Base-by-base conservation (phyloP, 768 basidiomycete species). In the Tricholoma terreum region DNA sequence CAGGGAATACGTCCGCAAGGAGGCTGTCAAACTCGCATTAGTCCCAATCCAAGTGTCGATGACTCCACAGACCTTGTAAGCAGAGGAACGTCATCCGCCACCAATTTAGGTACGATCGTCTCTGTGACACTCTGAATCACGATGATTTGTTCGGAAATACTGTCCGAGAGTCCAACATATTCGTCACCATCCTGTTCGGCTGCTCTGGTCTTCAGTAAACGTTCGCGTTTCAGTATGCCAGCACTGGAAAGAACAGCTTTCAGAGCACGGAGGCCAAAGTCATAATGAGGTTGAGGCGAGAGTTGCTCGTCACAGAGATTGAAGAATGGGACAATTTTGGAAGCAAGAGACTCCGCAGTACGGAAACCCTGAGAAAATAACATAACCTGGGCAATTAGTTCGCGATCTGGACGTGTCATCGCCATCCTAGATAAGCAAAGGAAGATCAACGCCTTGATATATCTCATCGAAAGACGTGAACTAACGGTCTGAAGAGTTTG, bases 321-420 rank as follows among this genome's bases (percentile, higher is more conserved):
- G 83, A 99, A 99, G 80, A 99, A 98, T 0, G 97, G 97, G 10
- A 99, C 97, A 57, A 98, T 92, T 74, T 98, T 98, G 55, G 93
- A 93, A 1, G 97, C 97, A n/a, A 99, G 83, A 0, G 86, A 89
- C 73, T 99, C 97, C 6, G 97, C 97, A 11, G 94, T 94, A 36
- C 97, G 86, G 85, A 98, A 99, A 60, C 97, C 97, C 77, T 98
- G 97, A 17, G 97, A 98, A 78, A 98, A 98, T 46, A 99, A 78
- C 92, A 98, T 94, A 70, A 99, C 97, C 75, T 99, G 97, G 3
- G 97, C 97, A 66, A 99, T 99, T 49, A 99, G 87, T 71, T 99
- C 96, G 58, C 94, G 87, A 71, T 98, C 97, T 22, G 97, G 97
- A 51, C 93, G 86, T 6, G 97, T 97, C 97, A 99, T 99, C 34